These are phyloP conservation scores for Cordyceps fumosorosea DNA, from an alignment of 2,329 filamentous ascomycete species.

Conservation along the genomic window DNA sequence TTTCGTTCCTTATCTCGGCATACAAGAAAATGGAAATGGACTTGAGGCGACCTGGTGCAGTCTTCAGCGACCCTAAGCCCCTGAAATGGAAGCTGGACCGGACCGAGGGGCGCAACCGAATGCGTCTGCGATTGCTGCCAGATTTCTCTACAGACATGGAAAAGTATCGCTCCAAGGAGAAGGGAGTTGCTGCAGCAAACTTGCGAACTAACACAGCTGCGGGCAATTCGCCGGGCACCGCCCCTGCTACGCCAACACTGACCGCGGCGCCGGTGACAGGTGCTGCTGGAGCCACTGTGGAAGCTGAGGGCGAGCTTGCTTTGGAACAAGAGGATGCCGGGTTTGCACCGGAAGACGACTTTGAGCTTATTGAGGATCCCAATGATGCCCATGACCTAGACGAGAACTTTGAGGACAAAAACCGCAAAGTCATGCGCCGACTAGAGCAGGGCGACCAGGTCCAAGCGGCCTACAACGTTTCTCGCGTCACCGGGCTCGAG, in stretches of 20 bases:
- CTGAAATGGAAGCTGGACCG: conserved; percentile 89
- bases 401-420: conserved; percentile 90
- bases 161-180: conserved; percentile 79
- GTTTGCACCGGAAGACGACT: conserved; percentile 70
- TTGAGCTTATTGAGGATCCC: conserved; percentile 91
- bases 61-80: conserved; percentile 61
- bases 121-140: conserved; percentile 81
- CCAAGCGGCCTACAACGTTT: conserved; percentile 91
- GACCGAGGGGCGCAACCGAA: conserved; percentile 90
- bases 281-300: neutral
- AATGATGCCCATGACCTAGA: conserved; percentile 70
- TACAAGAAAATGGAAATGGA: conserved; percentile 76
- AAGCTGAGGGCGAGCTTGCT: neutral
- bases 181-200: conserved; percentile 40
- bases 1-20: conserved; percentile 66
- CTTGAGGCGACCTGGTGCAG: conserved; percentile 69
- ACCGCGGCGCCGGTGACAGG: neutral
- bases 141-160: conserved; percentile 63
- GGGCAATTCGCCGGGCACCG: conserved; percentile 6
- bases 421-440: conserved; percentile 93
- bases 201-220: conserved; percentile 28
- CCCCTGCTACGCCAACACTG: conserved; percentile 2
- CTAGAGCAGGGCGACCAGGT: conserved; percentile 86
- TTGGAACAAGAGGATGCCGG: conserved; percentile 22
- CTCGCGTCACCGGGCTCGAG: conserved; percentile 86